Evolutionary conservation across 2,329 filamentous ascomycete genomes (phyloP).

Genomic region (Aureobasidium sp.): DNA sequence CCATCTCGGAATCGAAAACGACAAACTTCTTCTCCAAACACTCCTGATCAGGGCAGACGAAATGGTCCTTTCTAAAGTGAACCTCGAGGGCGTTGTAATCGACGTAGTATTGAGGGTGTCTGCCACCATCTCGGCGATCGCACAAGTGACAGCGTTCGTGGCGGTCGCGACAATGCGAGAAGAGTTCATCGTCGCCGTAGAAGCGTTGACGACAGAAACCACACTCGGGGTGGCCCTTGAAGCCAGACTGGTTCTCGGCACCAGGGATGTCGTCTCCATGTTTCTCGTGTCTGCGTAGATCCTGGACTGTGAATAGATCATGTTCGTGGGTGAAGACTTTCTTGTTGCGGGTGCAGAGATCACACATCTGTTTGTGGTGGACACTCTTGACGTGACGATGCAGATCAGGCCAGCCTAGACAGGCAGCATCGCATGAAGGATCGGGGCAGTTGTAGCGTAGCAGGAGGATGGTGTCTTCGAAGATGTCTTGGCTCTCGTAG

Average conservation of each 20-base stretch:
- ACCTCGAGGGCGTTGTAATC: constrained; percentile 88
- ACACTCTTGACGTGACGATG: constrained; percentile 83
- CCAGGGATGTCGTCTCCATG: constrained; percentile 93
- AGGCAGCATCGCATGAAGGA: constrained; percentile 83
- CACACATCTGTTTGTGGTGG: constrained; percentile 91
- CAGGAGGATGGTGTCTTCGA: constrained; percentile 88
- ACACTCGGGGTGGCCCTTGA: constrained; percentile 95
- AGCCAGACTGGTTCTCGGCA: constrained; percentile 91
- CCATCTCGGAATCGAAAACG: constrained; percentile 95
- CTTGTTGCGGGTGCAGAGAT: constrained; percentile 93
- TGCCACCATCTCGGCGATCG: constrained; percentile 69
- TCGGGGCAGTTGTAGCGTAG: constrained; percentile 97
- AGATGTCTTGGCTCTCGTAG: constrained; percentile 90
- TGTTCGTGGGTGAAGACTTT: constrained; percentile 99
- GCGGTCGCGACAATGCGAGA: constrained; percentile 90
- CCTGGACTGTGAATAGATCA: constrained; percentile 84
- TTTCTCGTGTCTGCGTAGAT: constrained; percentile 88
- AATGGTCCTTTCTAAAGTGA: constrained; percentile 92
- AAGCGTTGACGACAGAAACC: constrained; percentile 93
- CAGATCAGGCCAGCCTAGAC: constrained; percentile 81
- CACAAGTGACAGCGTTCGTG: constrained; percentile 98
- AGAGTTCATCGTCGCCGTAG: constrained; percentile 96
- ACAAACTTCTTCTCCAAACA: constrained; percentile 98
- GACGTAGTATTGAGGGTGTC: constrained; percentile 89
- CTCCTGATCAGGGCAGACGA: constrained; percentile 83